Conservation (phyloP, 106 monocot genomes). For the Ottelia alismoides region DNA sequence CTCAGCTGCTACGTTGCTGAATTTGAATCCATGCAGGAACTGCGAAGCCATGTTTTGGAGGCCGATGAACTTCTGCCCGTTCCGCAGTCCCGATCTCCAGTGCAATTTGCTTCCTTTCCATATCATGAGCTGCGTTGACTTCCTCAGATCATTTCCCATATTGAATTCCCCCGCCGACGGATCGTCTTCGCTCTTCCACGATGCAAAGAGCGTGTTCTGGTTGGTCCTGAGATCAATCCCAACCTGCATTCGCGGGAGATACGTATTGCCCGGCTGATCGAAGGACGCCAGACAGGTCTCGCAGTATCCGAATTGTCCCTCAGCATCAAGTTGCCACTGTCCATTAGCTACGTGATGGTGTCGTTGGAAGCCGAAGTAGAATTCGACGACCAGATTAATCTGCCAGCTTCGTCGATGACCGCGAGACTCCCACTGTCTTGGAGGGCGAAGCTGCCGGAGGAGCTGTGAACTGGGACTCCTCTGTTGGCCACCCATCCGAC, state of each 20-base stretch:
- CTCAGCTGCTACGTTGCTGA: neutral
- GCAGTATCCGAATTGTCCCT: neutral
- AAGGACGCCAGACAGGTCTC: neutral
- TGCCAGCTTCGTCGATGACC: neutral
- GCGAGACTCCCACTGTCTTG: slow-evolving; percentile 6
- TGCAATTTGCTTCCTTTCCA: neutral
- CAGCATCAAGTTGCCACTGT: neutral
- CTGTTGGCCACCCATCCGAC: slow-evolving; percentile 32
- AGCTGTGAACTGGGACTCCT: slow-evolving; percentile 3
- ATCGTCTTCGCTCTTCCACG: neutral
- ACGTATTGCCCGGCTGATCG: neutral
- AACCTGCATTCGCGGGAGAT: neutral
- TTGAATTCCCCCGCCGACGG: neutral
- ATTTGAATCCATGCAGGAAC: neutral
- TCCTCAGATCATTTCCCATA: neutral
- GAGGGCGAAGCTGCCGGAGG: slow-evolving; percentile 8
- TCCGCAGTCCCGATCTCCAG: neutral
- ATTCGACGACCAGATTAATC: slow-evolving; percentile 12
- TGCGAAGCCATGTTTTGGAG: neutral
- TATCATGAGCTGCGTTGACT: neutral
- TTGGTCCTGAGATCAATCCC: neutral
- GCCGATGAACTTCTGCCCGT: slow-evolving; percentile 1
- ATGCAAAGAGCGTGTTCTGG: neutral
- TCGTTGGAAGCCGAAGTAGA: neutral
- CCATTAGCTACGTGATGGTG: neutral